A percentile compares a stretch with the other conserved stretches of the same genome.
Evolutionary conservation across 2,329 filamentous ascomycete genomes (phyloP).

Genomic region (Colletotrichum sp.): DNA sequence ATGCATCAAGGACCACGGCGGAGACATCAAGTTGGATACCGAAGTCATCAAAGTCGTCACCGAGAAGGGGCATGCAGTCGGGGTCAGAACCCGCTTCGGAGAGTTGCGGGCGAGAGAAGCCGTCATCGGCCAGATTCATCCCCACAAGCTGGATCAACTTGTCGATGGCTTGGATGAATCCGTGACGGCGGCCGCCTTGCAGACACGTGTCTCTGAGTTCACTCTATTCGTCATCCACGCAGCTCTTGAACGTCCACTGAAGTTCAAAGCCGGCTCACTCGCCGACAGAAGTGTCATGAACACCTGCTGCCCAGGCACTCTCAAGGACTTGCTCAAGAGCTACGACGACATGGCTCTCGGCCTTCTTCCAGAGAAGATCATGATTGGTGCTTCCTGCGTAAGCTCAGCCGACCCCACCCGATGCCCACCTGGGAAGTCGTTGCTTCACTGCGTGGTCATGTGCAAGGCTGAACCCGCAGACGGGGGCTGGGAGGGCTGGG

Average conservation of each 20-base stretch:
- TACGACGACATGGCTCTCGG: background rate
- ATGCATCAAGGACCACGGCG: background rate
- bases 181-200: background rate
- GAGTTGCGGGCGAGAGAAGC: background rate
- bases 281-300: background rate
- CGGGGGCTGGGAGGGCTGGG: background rate
- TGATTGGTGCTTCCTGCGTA: background rate
- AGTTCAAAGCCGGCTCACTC: background rate
- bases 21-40: background rate
- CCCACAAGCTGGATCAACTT: background rate
- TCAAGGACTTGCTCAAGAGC: background rate
- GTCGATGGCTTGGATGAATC: background rate
- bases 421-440: background rate
- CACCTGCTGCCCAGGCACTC: background rate
- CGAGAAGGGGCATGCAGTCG: background rate
- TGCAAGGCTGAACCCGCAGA: background rate
- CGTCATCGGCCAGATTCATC: background rate
- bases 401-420: background rate
- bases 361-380: background rate
- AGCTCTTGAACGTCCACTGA: background rate
- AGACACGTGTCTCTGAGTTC: background rate
- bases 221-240: background rate
- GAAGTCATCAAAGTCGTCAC: background rate
- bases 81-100: background rate
- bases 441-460: slow-evolving; percentile 1